phyloP scores from a whole-genome alignment of 306 rosid species.

The Cicer arietinum region DNA sequence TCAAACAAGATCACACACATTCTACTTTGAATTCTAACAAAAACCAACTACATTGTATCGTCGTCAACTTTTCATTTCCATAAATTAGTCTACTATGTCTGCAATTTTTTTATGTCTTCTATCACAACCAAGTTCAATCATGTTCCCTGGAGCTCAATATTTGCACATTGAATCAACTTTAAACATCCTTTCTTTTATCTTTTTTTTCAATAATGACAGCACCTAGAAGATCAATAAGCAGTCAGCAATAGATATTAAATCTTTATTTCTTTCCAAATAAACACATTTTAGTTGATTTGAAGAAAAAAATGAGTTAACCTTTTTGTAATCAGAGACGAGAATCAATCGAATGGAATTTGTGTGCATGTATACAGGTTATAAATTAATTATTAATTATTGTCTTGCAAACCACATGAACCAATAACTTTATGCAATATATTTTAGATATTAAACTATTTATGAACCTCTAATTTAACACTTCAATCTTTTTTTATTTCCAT shows the following conservation, averaged over 20 bases:
- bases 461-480: constrained; percentile 37
- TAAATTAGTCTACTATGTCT: not conserved
- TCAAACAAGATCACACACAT: no score
- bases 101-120: not conserved
- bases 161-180: constrained; percentile 23
- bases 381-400: not conserved
- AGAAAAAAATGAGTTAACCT: not conserved
- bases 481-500: not conserved
- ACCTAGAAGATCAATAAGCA: constrained; percentile 15
- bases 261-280: constrained; percentile 14
- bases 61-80: constrained; percentile 2
- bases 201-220: constrained; percentile 7
- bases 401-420: constrained; percentile 33
- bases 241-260: not conserved
- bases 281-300: constrained; percentile 6
- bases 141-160: constrained; percentile 1
- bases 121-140: constrained; percentile 23
- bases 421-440: not conserved
- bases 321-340: not conserved
- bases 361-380: not conserved
- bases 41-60: not conserved
- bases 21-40: no score
- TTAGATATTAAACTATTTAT: constrained; percentile 6
- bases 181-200: not conserved
- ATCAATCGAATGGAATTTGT: constrained; percentile 26